A percentile compares a stretch with the other conserved stretches of the same genome.
Evolutionary conservation across 345 rosid species (phyloP).

Genomic region (Acer yangbiense): DNA sequence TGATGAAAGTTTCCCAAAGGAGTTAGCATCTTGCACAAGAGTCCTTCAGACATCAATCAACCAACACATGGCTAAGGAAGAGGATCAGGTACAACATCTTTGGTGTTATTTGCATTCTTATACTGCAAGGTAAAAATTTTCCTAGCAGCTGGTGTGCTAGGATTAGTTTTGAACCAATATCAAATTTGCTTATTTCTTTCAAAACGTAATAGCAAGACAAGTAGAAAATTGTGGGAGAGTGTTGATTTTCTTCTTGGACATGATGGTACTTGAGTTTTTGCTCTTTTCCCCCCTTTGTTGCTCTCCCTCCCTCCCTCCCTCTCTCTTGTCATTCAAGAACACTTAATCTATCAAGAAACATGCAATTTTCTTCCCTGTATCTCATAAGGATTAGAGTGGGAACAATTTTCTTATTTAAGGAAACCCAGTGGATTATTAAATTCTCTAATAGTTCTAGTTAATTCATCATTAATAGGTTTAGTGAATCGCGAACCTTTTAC

Average conservation of each 20-base stretch:
- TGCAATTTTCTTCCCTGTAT: not conserved
- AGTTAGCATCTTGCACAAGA: slow-evolving; percentile 64
- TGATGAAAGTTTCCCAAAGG: slow-evolving; percentile 61
- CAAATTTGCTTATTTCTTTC: not conserved
- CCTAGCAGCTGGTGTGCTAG: not conserved
- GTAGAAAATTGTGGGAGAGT: not conserved
- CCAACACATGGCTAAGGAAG: slow-evolving; percentile 78
- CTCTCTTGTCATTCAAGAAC: not conserved
- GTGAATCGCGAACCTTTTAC: not conserved
- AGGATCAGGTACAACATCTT: slow-evolving; percentile 53
- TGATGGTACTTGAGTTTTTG: not conserved
- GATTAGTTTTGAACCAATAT: not conserved
- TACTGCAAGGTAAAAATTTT: not conserved
- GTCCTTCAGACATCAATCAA: slow-evolving; percentile 63
- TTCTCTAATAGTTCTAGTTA: not conserved
- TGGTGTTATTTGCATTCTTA: slow-evolving; percentile 3
- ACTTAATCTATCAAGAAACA: not conserved
- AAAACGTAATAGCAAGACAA: not conserved
- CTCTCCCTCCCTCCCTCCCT: not conserved
- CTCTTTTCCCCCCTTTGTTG: not conserved
- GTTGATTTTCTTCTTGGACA: not conserved
- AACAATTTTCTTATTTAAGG: not conserved
- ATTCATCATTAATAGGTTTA: not conserved
- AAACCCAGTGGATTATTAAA: not conserved
- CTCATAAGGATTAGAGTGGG: not conserved